A percentile compares a stretch with the other conserved stretches of the same genome.
These are phyloP conservation scores for Colletotrichum noveboracense DNA, from an alignment of 2,329 filamentous ascomycete species.

Conservation along the genomic window DNA sequence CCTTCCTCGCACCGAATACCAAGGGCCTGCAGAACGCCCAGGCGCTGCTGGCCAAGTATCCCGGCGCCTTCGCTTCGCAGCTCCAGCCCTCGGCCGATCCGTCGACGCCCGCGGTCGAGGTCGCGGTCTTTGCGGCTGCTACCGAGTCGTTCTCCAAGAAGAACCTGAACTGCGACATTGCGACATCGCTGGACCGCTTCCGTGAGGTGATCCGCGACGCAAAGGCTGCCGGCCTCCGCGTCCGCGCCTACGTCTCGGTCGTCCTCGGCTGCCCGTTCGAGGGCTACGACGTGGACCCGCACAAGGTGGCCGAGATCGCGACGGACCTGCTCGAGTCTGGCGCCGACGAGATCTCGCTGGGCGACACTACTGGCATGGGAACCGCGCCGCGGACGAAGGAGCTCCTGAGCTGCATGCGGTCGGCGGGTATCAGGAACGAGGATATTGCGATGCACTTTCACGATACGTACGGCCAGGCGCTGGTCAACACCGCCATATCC, in stretches of 20 bases:
- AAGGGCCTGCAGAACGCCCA: slow-evolving; percentile 73
- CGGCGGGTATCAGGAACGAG: slow-evolving; percentile 71
- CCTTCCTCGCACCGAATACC: slow-evolving; percentile 80
- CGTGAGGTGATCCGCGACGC: slow-evolving; percentile 71
- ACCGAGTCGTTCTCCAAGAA: slow-evolving; percentile 81
- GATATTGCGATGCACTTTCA: slow-evolving; percentile 87
- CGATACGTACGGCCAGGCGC: slow-evolving; percentile 84
- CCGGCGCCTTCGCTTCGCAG: slow-evolving; percentile 55
- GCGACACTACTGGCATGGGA: slow-evolving; percentile 91
- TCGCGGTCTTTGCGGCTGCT: slow-evolving; percentile 82
- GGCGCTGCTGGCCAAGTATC: slow-evolving; percentile 54
- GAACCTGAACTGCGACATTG: slow-evolving; percentile 83
- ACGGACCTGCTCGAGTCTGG: slow-evolving; percentile 80
- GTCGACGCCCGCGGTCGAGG: slow-evolving; percentile 62
- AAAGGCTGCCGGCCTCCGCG: slow-evolving; percentile 68
- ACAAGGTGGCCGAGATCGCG: slow-evolving; percentile 69
- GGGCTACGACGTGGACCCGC: slow-evolving; percentile 67
- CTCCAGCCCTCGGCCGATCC: slow-evolving; percentile 45
- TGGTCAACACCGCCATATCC: slow-evolving; percentile 81
- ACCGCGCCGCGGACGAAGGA: slow-evolving; percentile 74
- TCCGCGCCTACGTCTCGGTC: slow-evolving; percentile 81
- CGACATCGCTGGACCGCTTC: slow-evolving; percentile 75
- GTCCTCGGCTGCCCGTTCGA: slow-evolving; percentile 83
- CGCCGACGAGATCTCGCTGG: slow-evolving; percentile 88
- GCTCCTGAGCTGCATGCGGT: slow-evolving; percentile 67